Base-by-base conservation (phyloP, 805 yeast species). In the Kazachstania psychrophila region DNA sequence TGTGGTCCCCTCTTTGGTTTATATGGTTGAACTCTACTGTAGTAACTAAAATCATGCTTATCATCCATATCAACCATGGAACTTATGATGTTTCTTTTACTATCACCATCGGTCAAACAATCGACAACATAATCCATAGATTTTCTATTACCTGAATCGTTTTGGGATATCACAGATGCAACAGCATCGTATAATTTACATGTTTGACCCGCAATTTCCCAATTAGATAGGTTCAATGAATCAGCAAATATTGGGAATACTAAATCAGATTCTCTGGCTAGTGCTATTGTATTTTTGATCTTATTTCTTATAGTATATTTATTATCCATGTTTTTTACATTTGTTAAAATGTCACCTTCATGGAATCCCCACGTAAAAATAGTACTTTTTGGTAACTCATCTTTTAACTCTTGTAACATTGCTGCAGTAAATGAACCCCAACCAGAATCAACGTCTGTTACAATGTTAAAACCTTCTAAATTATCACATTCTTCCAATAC, bases 341-440 rank as follows among this genome's bases (percentile, higher is more conserved):
- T 23, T 10, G 46, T 48, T 23, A 48, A 35, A 8, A 46, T 44
- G 34, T 54, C 57, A 10, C 52, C 49, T 31, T 56, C 50, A 37
- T 55, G 60, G 16, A 67, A 46, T 0, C 69, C 73, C 75, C 79
- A 76, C 2, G 70, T 62, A 28, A 69, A 63, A 0, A 69, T 42
- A 2, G 65, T 48, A 2, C 57, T 51, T 48, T 75, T 76, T 2
- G 78, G 69, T 12, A 78, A 63, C 48, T 84, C 94, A 52, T 88
- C 96, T 38, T 73, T 65, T 14, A 87, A 34, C 6, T 67, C 70
- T n/a, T 60, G 48, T 17, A 87, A 40, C 43, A 77, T 45, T 31
- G 67, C 66, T 28, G 61, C 54, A 4, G 83, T 58, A 47, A 82
- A 75, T 0, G 95, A 95, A 33, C 86, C 80, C 97, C 97, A 89